Base-by-base conservation (phyloP, 768 basidiomycete genomes). In the Cubamyces sp. region DNA sequence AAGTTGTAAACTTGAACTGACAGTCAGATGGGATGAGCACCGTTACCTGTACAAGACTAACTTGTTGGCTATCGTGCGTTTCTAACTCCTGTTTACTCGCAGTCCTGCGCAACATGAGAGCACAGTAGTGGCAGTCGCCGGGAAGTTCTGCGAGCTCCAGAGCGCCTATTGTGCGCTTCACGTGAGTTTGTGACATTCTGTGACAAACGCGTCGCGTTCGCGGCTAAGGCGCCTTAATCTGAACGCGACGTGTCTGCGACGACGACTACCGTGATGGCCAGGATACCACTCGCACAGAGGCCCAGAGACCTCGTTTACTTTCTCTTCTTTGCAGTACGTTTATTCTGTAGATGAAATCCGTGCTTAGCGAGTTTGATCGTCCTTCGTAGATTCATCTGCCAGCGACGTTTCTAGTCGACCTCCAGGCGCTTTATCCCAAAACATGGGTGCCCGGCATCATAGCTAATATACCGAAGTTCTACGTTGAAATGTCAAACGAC, bases 291-390 rank as follows among this genome's bases (percentile, higher is more conserved):
- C 37, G 74, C 74, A 3, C 76, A 82, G 28, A 85, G 90, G 61
- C 87, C 87, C 14, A 64, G 85, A 42, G 90, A 91, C 71, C 66
- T 89, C 3, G 28, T 91, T 3, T 93, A 92, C 70, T 89, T 91
- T 62, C 52, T 68, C 0, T 93, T 90, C 76, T 92, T 91, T 65
- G 67, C 86, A 58, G 90, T 87, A 63, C 26, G 57, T 43, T 9
- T 34, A 9, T 18, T 1, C 34, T 12, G 9, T 45, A 9, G 1
- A 26, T 14, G 6, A 5, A 19, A 2, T 7, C 18, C 14, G 3
- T 23, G 26, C 5, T 42, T 39, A 41, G 12, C 34, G 23, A 43
- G 3, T n/a, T 16, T 21, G 61, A 84, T 26, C 3, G 59, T 51
- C 18, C 28, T 50, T 16, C 28, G 12, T 46, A 86, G 84, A 76